A percentile compares a stretch with the other conserved stretches of the same genome.
Conservation (phyloP, 2,329 filamentous ascomycete genomes). For the Bipolaris victoriae region DNA sequence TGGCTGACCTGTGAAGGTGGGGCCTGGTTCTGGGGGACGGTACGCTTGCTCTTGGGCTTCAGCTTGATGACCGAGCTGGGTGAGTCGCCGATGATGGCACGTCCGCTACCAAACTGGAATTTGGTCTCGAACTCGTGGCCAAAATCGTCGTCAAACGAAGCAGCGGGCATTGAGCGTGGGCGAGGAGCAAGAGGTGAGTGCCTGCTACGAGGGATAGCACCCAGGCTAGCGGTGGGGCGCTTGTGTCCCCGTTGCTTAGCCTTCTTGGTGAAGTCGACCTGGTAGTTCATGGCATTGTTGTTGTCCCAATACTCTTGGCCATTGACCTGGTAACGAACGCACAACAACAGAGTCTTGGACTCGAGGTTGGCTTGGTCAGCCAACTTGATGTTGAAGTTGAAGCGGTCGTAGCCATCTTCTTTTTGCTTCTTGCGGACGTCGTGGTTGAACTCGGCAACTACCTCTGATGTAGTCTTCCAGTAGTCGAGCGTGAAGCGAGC, state of each 20-base stretch:
- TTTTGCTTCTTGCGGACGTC: constrained; percentile 73
- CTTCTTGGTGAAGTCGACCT: constrained; percentile 90
- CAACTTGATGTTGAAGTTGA: constrained; percentile 92
- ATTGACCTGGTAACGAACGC: constrained; percentile 83
- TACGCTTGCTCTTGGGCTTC: constrained; percentile 69
- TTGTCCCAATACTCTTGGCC: constrained; percentile 95
- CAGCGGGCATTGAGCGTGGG: constrained; percentile 56
- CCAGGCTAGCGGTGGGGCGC: constrained; percentile 57
- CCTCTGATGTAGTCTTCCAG: constrained; percentile 98
- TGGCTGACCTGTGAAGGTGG: constrained; percentile 62
- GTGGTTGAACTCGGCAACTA: constrained; percentile 83
- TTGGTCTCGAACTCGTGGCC: constrained; percentile 61
- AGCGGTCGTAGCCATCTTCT: constrained; percentile 77
- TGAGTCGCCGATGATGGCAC: constrained; percentile 63
- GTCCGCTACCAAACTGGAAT: constrained; percentile 52
- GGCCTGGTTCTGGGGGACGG: constrained; percentile 64
- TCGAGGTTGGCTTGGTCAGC: constrained; percentile 91
- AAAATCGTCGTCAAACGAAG: constrained; percentile 72
- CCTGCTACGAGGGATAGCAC: constrained; percentile 57
- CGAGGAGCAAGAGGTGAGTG: constrained; percentile 55
- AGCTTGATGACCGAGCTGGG: constrained; percentile 67
- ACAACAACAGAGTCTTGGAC: constrained; percentile 90
- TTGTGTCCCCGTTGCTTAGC: constrained; percentile 60
- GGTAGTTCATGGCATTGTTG: constrained; percentile 85
- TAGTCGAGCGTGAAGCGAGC: constrained; percentile 96